Conservation (phyloP, 2,329 filamentous ascomycete species). For the Arthrobotrys sinensis region DNA sequence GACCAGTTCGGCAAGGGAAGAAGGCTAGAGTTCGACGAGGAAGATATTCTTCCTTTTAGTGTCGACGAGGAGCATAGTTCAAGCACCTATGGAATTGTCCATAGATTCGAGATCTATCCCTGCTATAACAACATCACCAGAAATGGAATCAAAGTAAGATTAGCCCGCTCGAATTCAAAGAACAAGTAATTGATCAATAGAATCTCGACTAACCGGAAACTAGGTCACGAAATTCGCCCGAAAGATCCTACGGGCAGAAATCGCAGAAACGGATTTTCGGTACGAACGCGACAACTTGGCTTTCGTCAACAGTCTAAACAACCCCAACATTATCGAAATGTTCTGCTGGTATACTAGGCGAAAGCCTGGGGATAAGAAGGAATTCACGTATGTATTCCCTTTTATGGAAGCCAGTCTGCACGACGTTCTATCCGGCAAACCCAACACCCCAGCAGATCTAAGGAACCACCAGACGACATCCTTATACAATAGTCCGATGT, state of each 20-base stretch:
- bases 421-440: constrained; percentile 26
- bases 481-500: constrained; percentile 44
- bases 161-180: not conserved
- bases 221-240: constrained; percentile 47
- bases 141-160: constrained; percentile 37
- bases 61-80: constrained; percentile 41
- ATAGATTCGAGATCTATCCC: constrained; percentile 38
- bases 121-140: constrained; percentile 49
- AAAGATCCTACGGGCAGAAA: constrained; percentile 42
- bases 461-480: constrained; percentile 35
- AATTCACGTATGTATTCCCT: constrained; percentile 51
- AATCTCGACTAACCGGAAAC: not conserved
- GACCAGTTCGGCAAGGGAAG: constrained; percentile 43
- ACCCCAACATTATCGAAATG: constrained; percentile 50
- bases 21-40: constrained; percentile 45
- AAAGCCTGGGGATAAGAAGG: constrained; percentile 43
- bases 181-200: not conserved
- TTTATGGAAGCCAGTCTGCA: constrained; percentile 49
- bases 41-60: constrained; percentile 42
- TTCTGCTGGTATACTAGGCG: constrained; percentile 48
- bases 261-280: constrained; percentile 46
- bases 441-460: constrained; percentile 31
- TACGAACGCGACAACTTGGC: constrained; percentile 48
- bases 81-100: constrained; percentile 45
- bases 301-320: constrained; percentile 41